Evolutionary conservation across 768 basidiomycete genomes (phyloP).

Genomic region (Serendipita sp.): DNA sequence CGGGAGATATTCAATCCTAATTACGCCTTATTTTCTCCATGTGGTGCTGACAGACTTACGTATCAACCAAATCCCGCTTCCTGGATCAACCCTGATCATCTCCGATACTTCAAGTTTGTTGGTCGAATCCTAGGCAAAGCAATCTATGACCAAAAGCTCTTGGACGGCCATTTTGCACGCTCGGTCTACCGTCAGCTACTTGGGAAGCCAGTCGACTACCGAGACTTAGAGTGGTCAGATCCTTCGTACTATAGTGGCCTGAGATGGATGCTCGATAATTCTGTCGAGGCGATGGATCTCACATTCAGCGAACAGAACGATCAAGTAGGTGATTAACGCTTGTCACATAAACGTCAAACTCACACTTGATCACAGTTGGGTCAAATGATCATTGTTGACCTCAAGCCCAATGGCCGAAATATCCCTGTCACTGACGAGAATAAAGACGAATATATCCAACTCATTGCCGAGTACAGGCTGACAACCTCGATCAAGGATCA

Average conservation of each 20-base stretch:
- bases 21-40: slow-evolving; percentile 96
- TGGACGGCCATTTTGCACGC: slow-evolving; percentile 96
- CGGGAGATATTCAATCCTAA: slow-evolving; percentile 99
- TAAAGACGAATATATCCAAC: slow-evolving; percentile 87
- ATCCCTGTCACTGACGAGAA: slow-evolving; percentile 92
- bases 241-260: slow-evolving; percentile 97
- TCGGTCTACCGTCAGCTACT: slow-evolving; percentile 92
- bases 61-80: slow-evolving; percentile 94
- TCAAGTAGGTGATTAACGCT: slow-evolving; percentile 41
- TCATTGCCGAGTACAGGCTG: slow-evolving; percentile 86
- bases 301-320: slow-evolving; percentile 95
- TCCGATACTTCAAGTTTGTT: slow-evolving; percentile 97
- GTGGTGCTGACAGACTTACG: slow-evolving; percentile 83
- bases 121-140: slow-evolving; percentile 96
- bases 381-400: slow-evolving; percentile 66
- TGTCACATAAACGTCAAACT: slow-evolving; percentile 6
- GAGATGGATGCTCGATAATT: slow-evolving; percentile 97
- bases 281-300: slow-evolving; percentile 69
- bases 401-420: slow-evolving; percentile 73
- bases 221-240: slow-evolving; percentile 94
- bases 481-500: slow-evolving; percentile 92
- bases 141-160: slow-evolving; percentile 85
- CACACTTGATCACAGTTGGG: slow-evolving; percentile 47
- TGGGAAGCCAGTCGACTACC: slow-evolving; percentile 86
- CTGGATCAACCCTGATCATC: slow-evolving; percentile 86